phyloP scores from a whole-genome alignment of 2,329 filamentous ascomycete species.

The Canariomyces notabilis region DNA sequence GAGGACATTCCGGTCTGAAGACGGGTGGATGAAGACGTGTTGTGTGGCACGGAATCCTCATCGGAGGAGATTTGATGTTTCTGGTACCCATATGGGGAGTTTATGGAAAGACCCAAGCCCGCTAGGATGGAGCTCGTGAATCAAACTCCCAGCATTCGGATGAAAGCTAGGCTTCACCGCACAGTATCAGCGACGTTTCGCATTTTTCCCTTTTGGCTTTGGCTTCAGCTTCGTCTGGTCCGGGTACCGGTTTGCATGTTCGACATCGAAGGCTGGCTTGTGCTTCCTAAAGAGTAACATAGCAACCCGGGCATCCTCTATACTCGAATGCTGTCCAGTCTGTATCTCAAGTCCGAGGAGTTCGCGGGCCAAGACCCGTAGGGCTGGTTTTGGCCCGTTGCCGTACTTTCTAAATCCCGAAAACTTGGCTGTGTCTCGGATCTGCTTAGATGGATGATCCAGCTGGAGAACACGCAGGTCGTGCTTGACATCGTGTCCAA shows the following conservation, averaged over 20 bases:
- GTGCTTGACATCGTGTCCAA: slow-evolving; percentile 81
- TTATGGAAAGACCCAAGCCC: no score
- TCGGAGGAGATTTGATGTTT: no score
- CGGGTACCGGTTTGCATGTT: slow-evolving; percentile 65
- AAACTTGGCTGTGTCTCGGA: slow-evolving; percentile 80
- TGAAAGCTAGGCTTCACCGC: neutral
- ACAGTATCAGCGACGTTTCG: slow-evolving; percentile 32
- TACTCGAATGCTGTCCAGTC: slow-evolving; percentile 58
- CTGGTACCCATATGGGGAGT: no score
- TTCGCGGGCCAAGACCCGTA: slow-evolving; percentile 54
- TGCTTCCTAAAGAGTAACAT: slow-evolving; percentile 84
- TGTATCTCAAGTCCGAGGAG: slow-evolving; percentile 60
- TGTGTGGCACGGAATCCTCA: neutral
- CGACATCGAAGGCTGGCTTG: slow-evolving; percentile 80
- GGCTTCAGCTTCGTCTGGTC: slow-evolving; percentile 29
- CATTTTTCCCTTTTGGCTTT: slow-evolving; percentile 37
- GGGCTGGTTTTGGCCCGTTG: slow-evolving; percentile 62
- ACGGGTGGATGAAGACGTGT: neutral
- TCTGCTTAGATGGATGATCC: slow-evolving; percentile 70
- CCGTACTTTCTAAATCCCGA: slow-evolving; percentile 66
- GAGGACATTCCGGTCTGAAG: slow-evolving; percentile 60
- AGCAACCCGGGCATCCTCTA: slow-evolving; percentile 78
- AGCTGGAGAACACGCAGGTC: slow-evolving; percentile 71
- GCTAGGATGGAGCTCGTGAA: no score
- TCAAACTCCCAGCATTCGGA: no score